Evolutionary conservation across 2,329 filamentous ascomycete genomes (phyloP), one percentile per base, ranked within the genome.

Genomic region (Ceratocystis cubensis): DNA sequence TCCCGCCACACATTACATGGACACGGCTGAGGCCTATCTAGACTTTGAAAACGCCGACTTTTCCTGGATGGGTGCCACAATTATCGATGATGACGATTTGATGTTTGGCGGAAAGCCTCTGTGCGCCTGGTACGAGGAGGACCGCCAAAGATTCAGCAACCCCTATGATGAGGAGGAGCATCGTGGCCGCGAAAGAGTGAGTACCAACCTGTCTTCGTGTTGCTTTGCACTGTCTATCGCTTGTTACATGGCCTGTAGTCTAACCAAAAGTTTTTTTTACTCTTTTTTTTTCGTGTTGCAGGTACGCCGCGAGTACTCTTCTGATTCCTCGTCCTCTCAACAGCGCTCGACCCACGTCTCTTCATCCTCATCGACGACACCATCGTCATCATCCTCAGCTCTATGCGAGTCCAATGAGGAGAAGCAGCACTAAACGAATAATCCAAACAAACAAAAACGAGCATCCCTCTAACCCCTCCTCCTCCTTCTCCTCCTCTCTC

Each of bases 101-200:
- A 84, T 79, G 73, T 85, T 84, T 70, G 81, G 82, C 66, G 82
- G 82, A 71, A 85, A 84, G 78, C 77, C 81, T 48, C 73, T 85
- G 53, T 82, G 81, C 72, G 75, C 78, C 17, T 84, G 82, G 82
- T 83, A 85, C 72, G 82, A 85, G 74, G 82, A 85, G 75, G 81
- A 83, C 69, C 77, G 80, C 53, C 74, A 77, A 63, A 74, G 76
- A 20, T 72, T 78, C 64, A 77, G 75, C 73, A 74, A 73, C 63
- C 74, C 74, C 61, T 74, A 76, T 30, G 78, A 76, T 56, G 72
- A 75, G 59, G 74, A 77, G 71, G 73, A 76, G 72, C 71, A 74
- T 17, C 72, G 76, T 20, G 76, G 76, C n/a, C 74, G 76, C 25
- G 74, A 76, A 71, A 73, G 76, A 66, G 75, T 75, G 69, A 71